Evolutionary conservation across 768 basidiomycete species (phyloP).

Genomic region (Chalciporus chontae): DNA sequence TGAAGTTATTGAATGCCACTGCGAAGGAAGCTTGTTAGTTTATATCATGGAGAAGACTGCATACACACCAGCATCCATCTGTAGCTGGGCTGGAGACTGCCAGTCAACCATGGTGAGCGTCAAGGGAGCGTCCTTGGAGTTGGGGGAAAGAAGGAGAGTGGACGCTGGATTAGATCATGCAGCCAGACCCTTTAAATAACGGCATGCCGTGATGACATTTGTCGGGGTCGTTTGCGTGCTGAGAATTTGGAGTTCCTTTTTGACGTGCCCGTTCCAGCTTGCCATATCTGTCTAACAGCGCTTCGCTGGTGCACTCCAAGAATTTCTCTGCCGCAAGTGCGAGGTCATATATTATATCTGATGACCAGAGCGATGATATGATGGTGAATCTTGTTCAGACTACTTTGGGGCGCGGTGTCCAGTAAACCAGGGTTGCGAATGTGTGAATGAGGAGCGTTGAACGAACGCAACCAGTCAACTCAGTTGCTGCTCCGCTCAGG

Average conservation of each 20-base stretch:
- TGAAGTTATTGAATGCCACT: conserved; percentile 46
- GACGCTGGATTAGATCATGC: neutral
- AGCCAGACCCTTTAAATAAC: conserved; percentile 5
- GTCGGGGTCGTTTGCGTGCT: neutral
- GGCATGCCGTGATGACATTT: neutral
- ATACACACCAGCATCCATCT: conserved; percentile 42
- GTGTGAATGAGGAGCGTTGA: too few species aligned
- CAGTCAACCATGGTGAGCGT: conserved; percentile 51
- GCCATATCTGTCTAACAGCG: conserved; percentile 1
- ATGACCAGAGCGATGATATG: too few species aligned
- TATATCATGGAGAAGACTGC: neutral
- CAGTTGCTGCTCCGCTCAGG: too few species aligned
- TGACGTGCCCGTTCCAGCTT: neutral
- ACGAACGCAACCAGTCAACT: too few species aligned
- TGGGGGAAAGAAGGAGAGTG: neutral
- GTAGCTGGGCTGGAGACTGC: conserved; percentile 46
- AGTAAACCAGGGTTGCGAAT: too few species aligned
- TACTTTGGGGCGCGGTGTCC: too few species aligned
- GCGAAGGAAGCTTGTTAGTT: conserved; percentile 6
- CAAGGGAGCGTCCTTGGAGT: neutral
- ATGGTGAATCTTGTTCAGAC: too few species aligned
- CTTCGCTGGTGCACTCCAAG: neutral
- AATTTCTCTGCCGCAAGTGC: too few species aligned
- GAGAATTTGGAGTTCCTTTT: too few species aligned
- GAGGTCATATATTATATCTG: too few species aligned